Evolutionary conservation across 176 grass and related monocot species (phyloP), one percentile per base, ranked within the genome.

Genomic region (Musa schizocarpa): DNA sequence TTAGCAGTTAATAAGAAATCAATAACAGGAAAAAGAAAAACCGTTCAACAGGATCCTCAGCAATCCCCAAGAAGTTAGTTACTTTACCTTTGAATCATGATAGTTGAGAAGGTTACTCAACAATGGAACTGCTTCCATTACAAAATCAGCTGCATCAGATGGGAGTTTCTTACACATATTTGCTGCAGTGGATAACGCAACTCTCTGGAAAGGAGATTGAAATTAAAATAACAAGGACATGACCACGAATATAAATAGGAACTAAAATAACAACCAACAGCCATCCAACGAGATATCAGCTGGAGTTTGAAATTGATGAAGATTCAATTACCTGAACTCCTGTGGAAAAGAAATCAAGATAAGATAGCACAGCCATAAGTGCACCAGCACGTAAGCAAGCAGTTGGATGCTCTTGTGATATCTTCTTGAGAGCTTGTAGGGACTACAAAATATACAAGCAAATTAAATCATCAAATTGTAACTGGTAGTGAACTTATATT

Each of bases 101-200:
- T 96, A 84, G 74, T 89, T 92, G 50, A 96, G 87, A 67, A 96
- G 92, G 84, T 96, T 96, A 8, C 85, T 92, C 50, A 96, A 75
- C 77, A 96, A 73, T 16, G 92, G 92, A 71, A 96, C 89, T 1
- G 92, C 87, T 86, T 89, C 92, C 92, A 92, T 92, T 34, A 92
- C 89, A 89, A 96, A 96, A 72, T 96, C 87, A 63, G 92, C 87
- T 68, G 92, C 92, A 68, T 96, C 92, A 73, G 92, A 87, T 70
- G 92, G 92, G 63, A 96, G 87, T 75, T 96, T 96, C 82, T 88
- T 86, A 64, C 92, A 96, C 78, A 96, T 96, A 83, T 96, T 96
- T 62, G 92, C 87, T 72, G 92, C 92, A 52, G 92, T 96, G 57
- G 92, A 86, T 66, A 96, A 79, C 12, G 89, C 92, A 1, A 96